phyloP scores from a whole-genome alignment of 2,329 filamentous ascomycete species.

The Blastomyces parvus region DNA sequence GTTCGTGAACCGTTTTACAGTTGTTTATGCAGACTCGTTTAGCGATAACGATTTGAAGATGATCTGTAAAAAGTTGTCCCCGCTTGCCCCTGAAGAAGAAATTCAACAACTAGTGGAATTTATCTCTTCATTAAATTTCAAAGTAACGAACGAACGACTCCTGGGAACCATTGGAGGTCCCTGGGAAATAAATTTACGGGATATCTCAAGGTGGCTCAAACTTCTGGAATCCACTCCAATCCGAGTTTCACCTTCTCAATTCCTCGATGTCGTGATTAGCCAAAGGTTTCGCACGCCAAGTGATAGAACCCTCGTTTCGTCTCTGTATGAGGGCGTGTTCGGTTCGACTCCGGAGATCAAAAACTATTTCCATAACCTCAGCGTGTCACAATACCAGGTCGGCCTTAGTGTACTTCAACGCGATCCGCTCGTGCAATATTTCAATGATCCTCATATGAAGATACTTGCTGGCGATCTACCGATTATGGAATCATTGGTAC shows the following conservation, averaged over 20 bases:
- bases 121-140: constrained; percentile 66
- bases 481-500: constrained; percentile 74
- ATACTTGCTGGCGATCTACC: constrained; percentile 43
- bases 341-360: constrained; percentile 38
- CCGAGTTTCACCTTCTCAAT: constrained; percentile 59
- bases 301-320: constrained; percentile 57
- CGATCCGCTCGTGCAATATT: constrained; percentile 37
- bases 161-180: constrained; percentile 58
- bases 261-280: constrained; percentile 71
- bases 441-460: constrained; percentile 25
- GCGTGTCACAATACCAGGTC: constrained; percentile 59
- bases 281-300: constrained; percentile 69
- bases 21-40: constrained; percentile 92
- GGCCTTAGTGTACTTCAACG: constrained; percentile 64
- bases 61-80: constrained; percentile 73
- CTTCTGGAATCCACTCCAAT: constrained; percentile 54
- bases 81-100: constrained; percentile 48
- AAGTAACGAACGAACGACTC: constrained; percentile 49
- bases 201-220: constrained; percentile 79
- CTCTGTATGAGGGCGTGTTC: constrained; percentile 59
- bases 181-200: constrained; percentile 93
- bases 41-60: constrained; percentile 66
- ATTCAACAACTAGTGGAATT: constrained; percentile 65
- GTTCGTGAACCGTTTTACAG: constrained; percentile 96
- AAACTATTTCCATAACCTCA: constrained; percentile 65